Evolutionary conservation across 805 yeast genomes (phyloP).

Genomic region (Dipodascus albidus): DNA sequence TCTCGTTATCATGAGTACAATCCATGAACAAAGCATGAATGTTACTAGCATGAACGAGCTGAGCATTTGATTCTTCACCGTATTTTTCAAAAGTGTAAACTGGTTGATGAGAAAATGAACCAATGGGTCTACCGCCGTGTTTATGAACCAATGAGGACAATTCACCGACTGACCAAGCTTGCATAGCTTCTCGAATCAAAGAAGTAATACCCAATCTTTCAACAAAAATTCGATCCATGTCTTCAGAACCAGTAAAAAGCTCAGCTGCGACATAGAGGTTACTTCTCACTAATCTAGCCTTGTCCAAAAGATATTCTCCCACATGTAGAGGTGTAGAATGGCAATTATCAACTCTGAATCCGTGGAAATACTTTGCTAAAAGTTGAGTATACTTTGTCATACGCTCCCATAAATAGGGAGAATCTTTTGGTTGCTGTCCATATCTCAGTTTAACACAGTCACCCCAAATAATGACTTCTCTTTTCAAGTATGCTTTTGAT

Average conservation of each 20-base stretch:
- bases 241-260: constrained; percentile 85
- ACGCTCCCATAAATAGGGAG: constrained; percentile 81
- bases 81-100: constrained; percentile 32
- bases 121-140: constrained; percentile 94
- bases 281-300: constrained; percentile 77
- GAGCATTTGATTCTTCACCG: constrained; percentile 14
- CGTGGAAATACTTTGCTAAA: constrained; percentile 68
- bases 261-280: constrained; percentile 90
- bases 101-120: constrained; percentile 75
- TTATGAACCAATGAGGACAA: constrained; percentile 76
- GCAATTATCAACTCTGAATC: constrained; percentile 89
- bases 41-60: constrained; percentile 50
- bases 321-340: constrained; percentile 96
- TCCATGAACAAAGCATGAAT: constrained; percentile 97
- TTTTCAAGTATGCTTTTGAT: constrained; percentile 70
- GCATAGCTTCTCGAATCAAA: constrained; percentile 93
- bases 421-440: constrained; percentile 66
- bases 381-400: constrained; percentile 67
- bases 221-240: constrained; percentile 79
- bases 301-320: constrained; percentile 77
- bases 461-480: constrained; percentile 96
- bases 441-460: constrained; percentile 91
- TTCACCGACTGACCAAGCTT: constrained; percentile 82
- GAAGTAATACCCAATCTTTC: constrained; percentile 85
- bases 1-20: constrained; percentile 93